These are phyloP conservation scores for Sphenostylis stenocarpa DNA, from an alignment of 306 rosid species.

Conservation along the genomic window DNA sequence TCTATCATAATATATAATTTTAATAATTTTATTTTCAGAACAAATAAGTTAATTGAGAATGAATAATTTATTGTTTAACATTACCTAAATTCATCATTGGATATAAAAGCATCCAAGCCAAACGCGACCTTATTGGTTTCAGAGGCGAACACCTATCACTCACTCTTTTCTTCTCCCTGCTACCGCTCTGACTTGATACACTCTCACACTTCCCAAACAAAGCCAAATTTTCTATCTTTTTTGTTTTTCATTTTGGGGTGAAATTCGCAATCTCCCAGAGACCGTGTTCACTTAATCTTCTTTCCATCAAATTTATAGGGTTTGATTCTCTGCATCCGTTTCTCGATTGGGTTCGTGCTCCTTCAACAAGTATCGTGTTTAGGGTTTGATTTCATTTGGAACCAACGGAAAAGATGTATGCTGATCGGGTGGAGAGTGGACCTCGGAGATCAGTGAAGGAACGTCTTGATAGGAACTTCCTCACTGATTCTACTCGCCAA, in stretches of 20 bases:
- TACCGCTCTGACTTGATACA: not conserved
- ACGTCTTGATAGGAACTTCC: slow-evolving; percentile 59
- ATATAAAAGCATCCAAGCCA: not conserved
- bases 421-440: slow-evolving; percentile 69
- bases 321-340: not conserved
- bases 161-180: not conserved
- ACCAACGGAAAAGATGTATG: slow-evolving; percentile 47
- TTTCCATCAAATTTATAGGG: not conserved
- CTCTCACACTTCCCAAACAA: not conserved
- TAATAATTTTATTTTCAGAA: not conserved
- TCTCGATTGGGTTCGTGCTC: not conserved
- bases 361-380: not conserved
- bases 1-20: no score
- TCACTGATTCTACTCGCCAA: slow-evolving; percentile 44
- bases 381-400: slow-evolving; percentile 9
- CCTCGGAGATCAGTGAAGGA: slow-evolving; percentile 63
- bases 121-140: not conserved
- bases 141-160: not conserved
- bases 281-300: not conserved
- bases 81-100: not conserved
- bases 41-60: not conserved
- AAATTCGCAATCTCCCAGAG: not conserved
- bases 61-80: not conserved
- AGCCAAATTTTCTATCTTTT: not conserved
- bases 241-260: not conserved